Conservation (phyloP, 2,329 filamentous ascomycete species). For the Thelonectria discophora region DNA sequence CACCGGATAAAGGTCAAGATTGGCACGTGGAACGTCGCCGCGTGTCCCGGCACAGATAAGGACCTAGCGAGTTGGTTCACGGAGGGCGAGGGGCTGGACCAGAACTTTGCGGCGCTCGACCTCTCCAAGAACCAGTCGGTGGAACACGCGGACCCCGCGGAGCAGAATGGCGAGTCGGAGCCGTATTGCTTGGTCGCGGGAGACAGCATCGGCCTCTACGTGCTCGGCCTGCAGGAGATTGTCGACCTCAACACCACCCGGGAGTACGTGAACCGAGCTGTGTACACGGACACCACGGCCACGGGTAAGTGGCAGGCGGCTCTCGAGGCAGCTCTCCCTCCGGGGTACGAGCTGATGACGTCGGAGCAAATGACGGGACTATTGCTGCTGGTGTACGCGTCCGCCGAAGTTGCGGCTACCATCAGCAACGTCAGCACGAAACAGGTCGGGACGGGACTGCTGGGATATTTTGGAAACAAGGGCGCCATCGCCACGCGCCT, state of each 20-base stretch:
- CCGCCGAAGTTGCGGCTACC: conserved; percentile 75
- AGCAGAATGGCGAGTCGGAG: conserved; percentile 45
- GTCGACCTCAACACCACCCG: conserved; percentile 83
- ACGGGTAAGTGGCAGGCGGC: conserved; percentile 83
- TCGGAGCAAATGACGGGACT: conserved; percentile 89
- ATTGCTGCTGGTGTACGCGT: conserved; percentile 84
- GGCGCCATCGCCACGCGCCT: conserved; percentile 85
- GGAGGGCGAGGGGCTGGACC: conserved; percentile 74
- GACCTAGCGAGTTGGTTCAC: conserved; percentile 92
- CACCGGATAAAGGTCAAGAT: conserved; percentile 85
- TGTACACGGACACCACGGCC: conserved; percentile 76
- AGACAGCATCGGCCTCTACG: conserved; percentile 86
- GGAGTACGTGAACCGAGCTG: conserved; percentile 73
- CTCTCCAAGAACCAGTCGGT: conserved; percentile 52
- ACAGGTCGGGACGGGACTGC: conserved; percentile 85
- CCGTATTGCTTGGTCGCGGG: conserved; percentile 61
- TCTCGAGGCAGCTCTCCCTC: conserved; percentile 76
- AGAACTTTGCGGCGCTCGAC: conserved; percentile 66
- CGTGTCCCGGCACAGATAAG: conserved; percentile 83
- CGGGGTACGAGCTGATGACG: conserved; percentile 78
- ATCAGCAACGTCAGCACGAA: conserved; percentile 85
- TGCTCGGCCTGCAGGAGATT: conserved; percentile 90
- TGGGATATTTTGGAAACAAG: conserved; percentile 97
- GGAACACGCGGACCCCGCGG: conserved; percentile 46
- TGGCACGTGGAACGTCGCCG: conserved; percentile 94